Percentiles rank a stretch among this genome's conserved stretches.
These are phyloP conservation scores for Cercophora newfieldiana DNA, from an alignment of 495 filamentous ascomycete genomes.

Conservation along the genomic window DNA sequence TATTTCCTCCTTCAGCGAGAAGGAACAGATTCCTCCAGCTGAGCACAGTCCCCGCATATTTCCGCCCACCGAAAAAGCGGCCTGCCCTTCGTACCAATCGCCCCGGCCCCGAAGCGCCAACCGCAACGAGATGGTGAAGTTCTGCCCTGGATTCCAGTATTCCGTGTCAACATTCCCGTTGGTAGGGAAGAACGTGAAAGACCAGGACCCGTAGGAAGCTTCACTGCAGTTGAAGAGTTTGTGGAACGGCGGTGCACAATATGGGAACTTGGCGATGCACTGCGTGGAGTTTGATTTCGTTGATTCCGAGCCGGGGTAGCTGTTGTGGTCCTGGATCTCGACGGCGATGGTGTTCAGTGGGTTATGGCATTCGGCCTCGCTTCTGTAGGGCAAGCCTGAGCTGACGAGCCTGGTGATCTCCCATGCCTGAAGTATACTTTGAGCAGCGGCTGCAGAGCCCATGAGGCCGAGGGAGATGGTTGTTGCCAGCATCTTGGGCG, in stretches of 20 bases:
- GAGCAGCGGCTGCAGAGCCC: neutral
- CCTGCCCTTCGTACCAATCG: neutral
- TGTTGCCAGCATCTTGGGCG: too few species aligned
- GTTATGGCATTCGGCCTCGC: neutral
- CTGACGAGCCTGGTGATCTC: neutral
- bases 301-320: neutral
- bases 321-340: conserved; percentile 1
- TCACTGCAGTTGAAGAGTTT: neutral
- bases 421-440: neutral
- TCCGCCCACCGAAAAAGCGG: too few species aligned
- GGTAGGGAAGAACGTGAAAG: conserved; percentile 3
- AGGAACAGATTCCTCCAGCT: too few species aligned
- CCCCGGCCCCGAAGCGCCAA: neutral
- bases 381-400: neutral
- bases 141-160: conserved; percentile 5
- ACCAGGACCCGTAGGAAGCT: neutral
- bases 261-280: conserved; percentile 9
- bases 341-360: conserved; percentile 11
- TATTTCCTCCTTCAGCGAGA: too few species aligned
- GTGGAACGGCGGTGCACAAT: neutral
- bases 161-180: neutral
- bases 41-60: too few species aligned
- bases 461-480: neutral
- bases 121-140: neutral
- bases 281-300: neutral